A percentile compares a stretch with the other conserved stretches of the same genome.
phyloP scores from a whole-genome alignment of 768 basidiomycete species.

The Mycena vulgaris region DNA sequence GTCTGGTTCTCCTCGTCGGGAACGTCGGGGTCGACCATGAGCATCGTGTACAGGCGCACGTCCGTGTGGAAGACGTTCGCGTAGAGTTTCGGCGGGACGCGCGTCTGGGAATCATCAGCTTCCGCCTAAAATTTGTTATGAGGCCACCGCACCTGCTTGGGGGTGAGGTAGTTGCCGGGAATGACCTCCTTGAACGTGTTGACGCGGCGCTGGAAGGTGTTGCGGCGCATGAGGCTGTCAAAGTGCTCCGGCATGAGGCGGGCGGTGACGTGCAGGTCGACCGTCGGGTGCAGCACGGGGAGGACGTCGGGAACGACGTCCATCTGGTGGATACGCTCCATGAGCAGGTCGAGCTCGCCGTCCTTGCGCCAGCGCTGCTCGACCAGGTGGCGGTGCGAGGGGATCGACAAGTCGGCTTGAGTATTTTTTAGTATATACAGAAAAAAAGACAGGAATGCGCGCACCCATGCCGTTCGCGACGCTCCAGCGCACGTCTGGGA shows the following conservation, averaged over 20 bases:
- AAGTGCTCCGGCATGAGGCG: slow-evolving; percentile 50
- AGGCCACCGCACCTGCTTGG: slow-evolving; percentile 71
- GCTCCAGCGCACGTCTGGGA: slow-evolving; percentile 87
- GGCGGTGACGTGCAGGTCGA: slow-evolving; percentile 80
- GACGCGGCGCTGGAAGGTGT: slow-evolving; percentile 35
- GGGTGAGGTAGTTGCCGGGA: slow-evolving; percentile 78
- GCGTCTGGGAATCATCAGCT: slow-evolving; percentile 62
- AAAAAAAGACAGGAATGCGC: slow-evolving; percentile 48
- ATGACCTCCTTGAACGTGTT: slow-evolving; percentile 67
- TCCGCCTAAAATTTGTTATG: background rate
- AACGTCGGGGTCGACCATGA: slow-evolving; percentile 93
- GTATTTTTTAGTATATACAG: background rate
- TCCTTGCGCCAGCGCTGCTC: slow-evolving; percentile 91
- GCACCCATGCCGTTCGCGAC: slow-evolving; percentile 85
- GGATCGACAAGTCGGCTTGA: slow-evolving; percentile 76
- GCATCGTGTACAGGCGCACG: slow-evolving; percentile 85
- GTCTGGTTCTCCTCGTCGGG: slow-evolving; percentile 79
- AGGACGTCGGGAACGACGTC: slow-evolving; percentile 91
- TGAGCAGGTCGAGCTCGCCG: slow-evolving; percentile 88
- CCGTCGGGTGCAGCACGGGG: slow-evolving; percentile 75
- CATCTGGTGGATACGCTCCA: slow-evolving; percentile 96
- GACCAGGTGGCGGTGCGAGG: slow-evolving; percentile 82
- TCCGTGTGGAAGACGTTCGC: slow-evolving; percentile 89
- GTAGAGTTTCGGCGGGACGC: slow-evolving; percentile 73
- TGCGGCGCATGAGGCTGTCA: slow-evolving; percentile 44